Percentiles rank a stretch among this genome's conserved stretches.
These are phyloP conservation scores for Cladorrhinum samala DNA, from an alignment of 495 filamentous ascomycete genomes.

Conservation along the genomic window DNA sequence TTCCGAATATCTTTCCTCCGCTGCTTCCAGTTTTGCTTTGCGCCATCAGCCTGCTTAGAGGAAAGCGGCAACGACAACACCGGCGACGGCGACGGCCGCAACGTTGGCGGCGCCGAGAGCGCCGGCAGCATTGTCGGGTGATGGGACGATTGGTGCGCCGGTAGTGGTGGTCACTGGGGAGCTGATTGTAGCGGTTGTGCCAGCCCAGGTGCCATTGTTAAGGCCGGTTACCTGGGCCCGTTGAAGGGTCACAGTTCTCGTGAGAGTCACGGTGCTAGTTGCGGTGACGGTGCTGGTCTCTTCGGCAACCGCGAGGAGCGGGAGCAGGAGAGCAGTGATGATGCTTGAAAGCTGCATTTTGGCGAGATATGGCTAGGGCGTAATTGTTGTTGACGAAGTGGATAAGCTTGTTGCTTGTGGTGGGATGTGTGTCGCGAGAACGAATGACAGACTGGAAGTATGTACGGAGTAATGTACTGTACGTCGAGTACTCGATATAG, in stretches of 20 bases:
- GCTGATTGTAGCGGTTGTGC: conserved; percentile 19
- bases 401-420: conserved; percentile 9
- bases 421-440: no score
- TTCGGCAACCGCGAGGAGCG: conserved; percentile 34
- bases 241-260: conserved; percentile 46
- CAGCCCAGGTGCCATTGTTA: conserved; percentile 20
- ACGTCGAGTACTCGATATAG: conserved; percentile 38
- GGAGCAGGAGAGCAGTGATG: conserved; percentile 38
- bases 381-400: conserved; percentile 4
- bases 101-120: conserved; percentile 31
- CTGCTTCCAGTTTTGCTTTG: conserved; percentile 1
- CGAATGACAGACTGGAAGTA: conserved; percentile 39
- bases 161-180: conserved; percentile 20
- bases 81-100: conserved; percentile 38
- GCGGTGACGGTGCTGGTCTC: conserved; percentile 33
- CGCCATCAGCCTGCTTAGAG: conserved; percentile 27
- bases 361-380: conserved; percentile 9
- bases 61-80: conserved; percentile 40
- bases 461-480: no score
- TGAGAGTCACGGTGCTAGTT: conserved; percentile 46
- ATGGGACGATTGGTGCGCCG: conserved; percentile 2
- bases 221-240: conserved; percentile 24
- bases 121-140: conserved; percentile 28
- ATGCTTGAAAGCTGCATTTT: conserved; percentile 28
- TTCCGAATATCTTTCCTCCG: not conserved